Percentiles rank a stretch among this genome's conserved stretches.
phyloP scores from a whole-genome alignment of 2,329 filamentous ascomycete genomes.

The Volutella citrinella region DNA sequence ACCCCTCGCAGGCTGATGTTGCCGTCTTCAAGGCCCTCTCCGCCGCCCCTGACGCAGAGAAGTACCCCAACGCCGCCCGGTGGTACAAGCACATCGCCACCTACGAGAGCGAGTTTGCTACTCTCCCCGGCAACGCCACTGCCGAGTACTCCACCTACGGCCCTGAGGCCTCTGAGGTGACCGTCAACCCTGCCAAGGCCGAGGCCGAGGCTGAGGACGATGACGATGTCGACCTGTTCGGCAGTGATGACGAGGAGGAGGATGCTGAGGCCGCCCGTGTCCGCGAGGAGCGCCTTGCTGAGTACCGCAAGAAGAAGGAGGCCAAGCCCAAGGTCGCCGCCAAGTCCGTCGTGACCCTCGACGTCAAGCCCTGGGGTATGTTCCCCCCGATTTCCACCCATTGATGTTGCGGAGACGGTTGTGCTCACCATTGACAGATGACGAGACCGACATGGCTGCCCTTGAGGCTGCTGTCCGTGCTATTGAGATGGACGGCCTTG shows the following conservation, averaged over 20 bases:
- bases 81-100: slow-evolving; percentile 99
- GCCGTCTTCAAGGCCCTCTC: slow-evolving; percentile 89
- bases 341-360: slow-evolving; percentile 93
- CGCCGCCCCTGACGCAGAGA: slow-evolving; percentile 70
- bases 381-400: slow-evolving; percentile 17
- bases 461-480: slow-evolving; percentile 77
- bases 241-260: slow-evolving; percentile 90
- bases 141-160: slow-evolving; percentile 89
- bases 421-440: slow-evolving; percentile 54
- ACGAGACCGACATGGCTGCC: slow-evolving; percentile 87
- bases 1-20: slow-evolving; percentile 91
- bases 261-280: slow-evolving; percentile 80
- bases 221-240: slow-evolving; percentile 90
- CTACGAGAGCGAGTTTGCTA: slow-evolving; percentile 89
- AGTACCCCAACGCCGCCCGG: slow-evolving; percentile 90
- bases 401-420: background rate
- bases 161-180: slow-evolving; percentile 73
- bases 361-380: slow-evolving; percentile 99
- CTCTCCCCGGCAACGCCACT: slow-evolving; percentile 85
- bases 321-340: slow-evolving; percentile 86
- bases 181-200: slow-evolving; percentile 83
- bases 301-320: slow-evolving; percentile 97
- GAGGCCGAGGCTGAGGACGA: slow-evolving; percentile 37
- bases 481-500: slow-evolving; percentile 89
- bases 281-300: slow-evolving; percentile 85